Percentiles rank a stretch among this genome's conserved stretches.
These are phyloP conservation scores for Cordyceps cicadae DNA, from an alignment of 2,329 filamentous ascomycete genomes.

Conservation along the genomic window DNA sequence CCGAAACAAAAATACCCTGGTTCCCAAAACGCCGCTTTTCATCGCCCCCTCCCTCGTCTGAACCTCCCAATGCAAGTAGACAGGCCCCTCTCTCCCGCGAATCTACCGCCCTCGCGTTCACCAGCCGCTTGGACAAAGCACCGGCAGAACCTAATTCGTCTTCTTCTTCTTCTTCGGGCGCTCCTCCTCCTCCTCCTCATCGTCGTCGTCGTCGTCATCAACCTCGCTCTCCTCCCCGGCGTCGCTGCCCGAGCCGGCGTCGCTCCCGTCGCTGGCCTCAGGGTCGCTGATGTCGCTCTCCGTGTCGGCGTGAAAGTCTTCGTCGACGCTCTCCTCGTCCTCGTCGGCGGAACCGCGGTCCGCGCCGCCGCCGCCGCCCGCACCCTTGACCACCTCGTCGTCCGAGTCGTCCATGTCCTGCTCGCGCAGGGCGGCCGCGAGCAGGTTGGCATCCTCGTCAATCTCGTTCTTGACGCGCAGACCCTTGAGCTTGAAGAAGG, in stretches of 20 bases:
- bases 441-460: conserved; percentile 75
- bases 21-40: conserved; percentile 1
- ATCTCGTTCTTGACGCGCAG: conserved; percentile 98
- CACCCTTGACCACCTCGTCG: conserved; percentile 61
- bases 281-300: conserved; percentile 96
- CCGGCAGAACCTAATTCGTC: conserved; percentile 20
- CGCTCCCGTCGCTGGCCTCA: conserved; percentile 73
- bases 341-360: conserved; percentile 91
- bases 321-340: conserved; percentile 89
- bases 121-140: neutral
- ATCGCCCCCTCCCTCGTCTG: neutral
- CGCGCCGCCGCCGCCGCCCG: conserved; percentile 34
- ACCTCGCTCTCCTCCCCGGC: conserved; percentile 38
- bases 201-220: conserved; percentile 35
- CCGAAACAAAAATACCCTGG: neutral
- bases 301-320: conserved; percentile 88
- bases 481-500: conserved; percentile 93
- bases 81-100: neutral
- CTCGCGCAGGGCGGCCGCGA: conserved; percentile 75
- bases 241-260: conserved; percentile 51
- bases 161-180: conserved; percentile 44
- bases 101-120: neutral
- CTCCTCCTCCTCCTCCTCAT: conserved; percentile 38
- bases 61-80: neutral
- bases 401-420: conserved; percentile 78